phyloP scores from a whole-genome alignment of 495 filamentous ascomycete species.

The Penicillium turbatum region DNA sequence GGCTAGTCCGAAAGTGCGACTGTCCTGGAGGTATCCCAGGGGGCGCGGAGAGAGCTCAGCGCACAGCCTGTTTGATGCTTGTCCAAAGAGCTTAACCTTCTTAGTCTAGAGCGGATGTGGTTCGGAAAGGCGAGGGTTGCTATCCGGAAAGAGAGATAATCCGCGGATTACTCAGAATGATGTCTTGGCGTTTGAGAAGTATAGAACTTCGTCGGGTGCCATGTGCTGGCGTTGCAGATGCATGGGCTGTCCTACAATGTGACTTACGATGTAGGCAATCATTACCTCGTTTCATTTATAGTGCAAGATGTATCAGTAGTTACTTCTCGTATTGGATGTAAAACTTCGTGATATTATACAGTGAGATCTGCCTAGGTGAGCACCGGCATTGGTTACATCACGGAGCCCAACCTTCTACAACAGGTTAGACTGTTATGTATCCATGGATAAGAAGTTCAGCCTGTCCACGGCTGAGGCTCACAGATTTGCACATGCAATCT shows the following conservation, averaged over 20 bases:
- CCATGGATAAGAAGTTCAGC: no score
- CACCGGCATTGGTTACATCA: no score
- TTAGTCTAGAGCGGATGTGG: conserved; percentile 6
- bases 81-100: conserved; percentile 3
- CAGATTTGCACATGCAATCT: neutral
- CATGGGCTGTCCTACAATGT: no score
- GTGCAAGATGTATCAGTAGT: no score
- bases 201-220: neutral
- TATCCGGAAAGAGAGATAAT: conserved; percentile 8
- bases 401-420: no score
- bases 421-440: no score
- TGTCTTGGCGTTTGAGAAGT: conserved; percentile 1
- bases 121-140: conserved; percentile 12
- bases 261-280: neutral
- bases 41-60: conserved; percentile 5
- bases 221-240: no score
- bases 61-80: conserved; percentile 7
- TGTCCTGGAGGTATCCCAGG: conserved; percentile 7
- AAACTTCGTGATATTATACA: no score
- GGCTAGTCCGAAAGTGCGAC: neutral
- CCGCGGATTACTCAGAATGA: conserved; percentile 6
- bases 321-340: no score
- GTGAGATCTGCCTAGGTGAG: no score
- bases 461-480: no score
- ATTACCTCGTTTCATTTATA: neutral